phyloP scores from a whole-genome alignment of 768 basidiomycete species.

The Epithele typhae region DNA sequence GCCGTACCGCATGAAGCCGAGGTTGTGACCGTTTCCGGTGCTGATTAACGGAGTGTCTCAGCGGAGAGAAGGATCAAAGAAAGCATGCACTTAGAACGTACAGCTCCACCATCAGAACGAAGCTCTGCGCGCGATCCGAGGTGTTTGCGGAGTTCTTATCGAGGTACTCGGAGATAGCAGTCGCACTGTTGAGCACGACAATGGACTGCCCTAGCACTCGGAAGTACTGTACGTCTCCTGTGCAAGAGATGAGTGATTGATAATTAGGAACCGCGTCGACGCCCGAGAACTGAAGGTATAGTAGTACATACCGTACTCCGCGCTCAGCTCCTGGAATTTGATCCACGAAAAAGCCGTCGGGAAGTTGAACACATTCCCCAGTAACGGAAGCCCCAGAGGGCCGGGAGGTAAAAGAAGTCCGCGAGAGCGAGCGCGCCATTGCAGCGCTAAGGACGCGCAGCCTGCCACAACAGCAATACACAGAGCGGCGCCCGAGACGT shows the following conservation, averaged over 20 bases:
- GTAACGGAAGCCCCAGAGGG: constrained; percentile 1
- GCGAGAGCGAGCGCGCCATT: too few species aligned
- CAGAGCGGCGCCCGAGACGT: too few species aligned
- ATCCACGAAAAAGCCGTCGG: constrained; percentile 4
- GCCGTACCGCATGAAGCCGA: constrained; percentile 5
- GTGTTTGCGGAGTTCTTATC: constrained; percentile 17
- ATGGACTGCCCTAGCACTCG: constrained; percentile 5
- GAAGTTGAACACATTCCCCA: constrained; percentile 8
- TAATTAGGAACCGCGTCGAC: too few species aligned
- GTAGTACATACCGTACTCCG: constrained; percentile 2
- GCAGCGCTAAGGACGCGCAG: too few species aligned
- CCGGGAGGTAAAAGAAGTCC: constrained; percentile 3
- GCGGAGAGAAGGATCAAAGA: too few species aligned
- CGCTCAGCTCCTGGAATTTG: not conserved
- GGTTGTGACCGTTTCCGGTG: not conserved
- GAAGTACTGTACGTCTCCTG: constrained; percentile 14
- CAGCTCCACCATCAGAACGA: constrained; percentile 17
- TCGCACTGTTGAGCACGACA: constrained; percentile 5
- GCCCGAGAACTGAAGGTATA: too few species aligned
- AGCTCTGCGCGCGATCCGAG: constrained; percentile 13
- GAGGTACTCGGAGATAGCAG: constrained; percentile 6
- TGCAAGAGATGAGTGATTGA: too few species aligned
- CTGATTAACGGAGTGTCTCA: too few species aligned
- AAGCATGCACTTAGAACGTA: too few species aligned
- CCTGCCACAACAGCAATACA: too few species aligned